These are phyloP conservation scores for Vanilla planifolia DNA, from an alignment of 106 monocot genomes.

Conservation along the genomic window DNA sequence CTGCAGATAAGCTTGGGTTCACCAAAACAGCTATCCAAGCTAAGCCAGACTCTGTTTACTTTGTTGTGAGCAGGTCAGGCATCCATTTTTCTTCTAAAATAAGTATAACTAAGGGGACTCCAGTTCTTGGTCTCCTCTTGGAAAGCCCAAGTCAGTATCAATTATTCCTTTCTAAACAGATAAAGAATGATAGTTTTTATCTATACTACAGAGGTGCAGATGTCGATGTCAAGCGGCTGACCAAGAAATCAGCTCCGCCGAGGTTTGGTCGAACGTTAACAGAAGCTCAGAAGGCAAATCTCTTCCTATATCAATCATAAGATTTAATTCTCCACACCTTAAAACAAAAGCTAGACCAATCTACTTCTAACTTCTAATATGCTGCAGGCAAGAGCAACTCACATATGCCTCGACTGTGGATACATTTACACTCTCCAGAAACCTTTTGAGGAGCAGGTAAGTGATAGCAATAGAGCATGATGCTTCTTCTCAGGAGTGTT, in stretches of 20 bases:
- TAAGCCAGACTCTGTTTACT: slow-evolving; percentile 94
- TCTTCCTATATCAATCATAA: no score
- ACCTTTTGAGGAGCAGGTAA: slow-evolving; percentile 91
- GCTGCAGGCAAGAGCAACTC: slow-evolving; percentile 90
- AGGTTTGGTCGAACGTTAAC: slow-evolving; percentile 80
- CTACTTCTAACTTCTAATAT: neutral
- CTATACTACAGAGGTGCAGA: slow-evolving; percentile 56
- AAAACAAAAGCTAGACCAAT: neutral
- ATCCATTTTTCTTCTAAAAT: neutral
- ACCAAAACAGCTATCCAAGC: slow-evolving; percentile 97
- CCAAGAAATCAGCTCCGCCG: slow-evolving; percentile 96
- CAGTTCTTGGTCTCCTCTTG: neutral
- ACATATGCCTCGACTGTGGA: slow-evolving; percentile 96
- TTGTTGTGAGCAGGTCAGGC: slow-evolving; percentile 99
- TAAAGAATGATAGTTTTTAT: no score
- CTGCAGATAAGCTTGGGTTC: slow-evolving; percentile 97
- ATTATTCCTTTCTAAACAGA: neutral
- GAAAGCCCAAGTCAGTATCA: neutral
- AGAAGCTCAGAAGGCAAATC: slow-evolving; percentile 75
- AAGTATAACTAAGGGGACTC: no score
- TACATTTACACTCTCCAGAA: slow-evolving; percentile 83
- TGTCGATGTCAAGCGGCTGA: slow-evolving; percentile 85
- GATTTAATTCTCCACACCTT: neutral
- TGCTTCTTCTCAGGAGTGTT: no score
- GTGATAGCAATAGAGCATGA: neutral